Base-by-base conservation (phyloP, 441 rosid species). In the Erodium texanum region DNA sequence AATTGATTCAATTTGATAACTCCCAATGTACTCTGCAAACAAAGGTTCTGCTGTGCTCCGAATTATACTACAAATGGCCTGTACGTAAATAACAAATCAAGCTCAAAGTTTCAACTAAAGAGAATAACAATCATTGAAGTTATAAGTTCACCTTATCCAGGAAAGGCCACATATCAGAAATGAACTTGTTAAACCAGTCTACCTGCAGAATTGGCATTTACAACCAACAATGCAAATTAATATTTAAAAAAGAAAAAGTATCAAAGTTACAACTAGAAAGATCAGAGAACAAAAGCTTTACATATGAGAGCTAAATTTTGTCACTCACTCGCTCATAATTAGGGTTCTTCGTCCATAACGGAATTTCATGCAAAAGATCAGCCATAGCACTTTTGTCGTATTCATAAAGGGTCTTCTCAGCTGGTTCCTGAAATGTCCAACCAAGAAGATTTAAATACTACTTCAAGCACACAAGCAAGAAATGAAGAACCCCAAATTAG, bases 11-110 rank as follows among this genome's bases (percentile, higher is more conserved):
- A 93, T 82, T 66, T 69, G 77, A 74, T 76, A 89, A 70, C 74
- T 80, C 62, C 88, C 90, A 36, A 82, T 72, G 69, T 89, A 88
- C 72, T 89, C 96, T 1, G 83, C 84, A 76, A 90, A 84, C 32
- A 85, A 82, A 7, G 90, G 88, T 76, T 86, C 69, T 32, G 83
- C 71, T 6, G 74, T 82, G 77, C 67, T 88, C 81, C 72, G 77
- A 69, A 87, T 80, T 61, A 74, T 81, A 62, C 78, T 54, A 73
- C 95, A 85, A 74, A 86, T 70, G 68, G 99, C 98, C 92, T 90
- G 84, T 12, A 38, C 64, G 27, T 20, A 19, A 70, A 27, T 63
- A 56, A 32, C 24, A 63, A 70, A 65, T 52, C 23, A 52, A 52
- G 1, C 69, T 59, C 23, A 36, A 65, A 9, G 72, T 38, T 70